A percentile compares a stretch with the other conserved stretches of the same genome.
Conservation (phyloP, 176 grass and related monocot species). For the Saccharum officinarum region DNA sequence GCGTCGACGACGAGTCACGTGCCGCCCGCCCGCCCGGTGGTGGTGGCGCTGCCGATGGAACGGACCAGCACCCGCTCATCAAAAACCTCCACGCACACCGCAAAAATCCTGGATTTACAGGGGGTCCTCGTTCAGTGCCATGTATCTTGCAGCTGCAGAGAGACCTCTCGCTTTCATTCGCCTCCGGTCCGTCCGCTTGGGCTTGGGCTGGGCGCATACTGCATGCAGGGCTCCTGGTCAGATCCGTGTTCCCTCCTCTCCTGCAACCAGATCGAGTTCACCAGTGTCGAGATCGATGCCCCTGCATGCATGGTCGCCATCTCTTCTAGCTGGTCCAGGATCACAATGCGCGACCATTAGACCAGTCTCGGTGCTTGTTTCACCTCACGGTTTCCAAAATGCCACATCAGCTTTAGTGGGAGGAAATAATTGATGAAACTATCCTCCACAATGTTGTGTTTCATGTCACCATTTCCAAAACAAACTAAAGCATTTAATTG, state of each 20-base stretch:
- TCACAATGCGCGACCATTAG: not conserved
- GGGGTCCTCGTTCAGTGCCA: not conserved
- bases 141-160: not conserved
- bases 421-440: no score
- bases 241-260: not conserved
- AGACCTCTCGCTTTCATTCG: conserved; percentile 7
- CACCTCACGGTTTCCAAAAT: no score
- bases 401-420: no score
- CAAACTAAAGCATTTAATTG: no score
- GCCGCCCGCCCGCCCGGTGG: not conserved
- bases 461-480: no score
- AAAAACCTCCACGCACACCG: not conserved
- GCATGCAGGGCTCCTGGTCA: conserved; percentile 14
- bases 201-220: no score
- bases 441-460: no score
- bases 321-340: not conserved
- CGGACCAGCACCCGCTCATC: no score
- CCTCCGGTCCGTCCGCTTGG: no score
- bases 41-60: no score
- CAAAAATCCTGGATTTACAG: conserved; percentile 18
- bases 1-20: conserved; percentile 12
- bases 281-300: not conserved
- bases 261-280: not conserved
- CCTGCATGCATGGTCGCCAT: not conserved
- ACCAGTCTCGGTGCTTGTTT: no score